phyloP scores from a whole-genome alignment of 2,329 filamentous ascomycete species.

The Microdochium bolleyi region DNA sequence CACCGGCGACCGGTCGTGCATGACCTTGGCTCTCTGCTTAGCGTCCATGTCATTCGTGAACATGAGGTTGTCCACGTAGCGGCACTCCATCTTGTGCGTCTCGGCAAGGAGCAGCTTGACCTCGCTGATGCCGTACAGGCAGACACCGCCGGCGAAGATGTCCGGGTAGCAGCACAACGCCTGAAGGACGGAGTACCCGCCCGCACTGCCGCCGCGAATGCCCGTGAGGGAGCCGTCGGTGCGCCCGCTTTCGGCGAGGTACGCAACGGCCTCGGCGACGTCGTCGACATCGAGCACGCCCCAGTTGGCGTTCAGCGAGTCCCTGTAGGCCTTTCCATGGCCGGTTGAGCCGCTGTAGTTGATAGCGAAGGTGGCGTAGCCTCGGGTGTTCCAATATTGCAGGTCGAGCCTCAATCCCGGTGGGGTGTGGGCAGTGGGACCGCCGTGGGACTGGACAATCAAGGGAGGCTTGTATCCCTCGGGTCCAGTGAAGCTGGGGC shows the following conservation, averaged over 20 bases:
- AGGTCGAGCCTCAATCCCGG: slow-evolving; percentile 33
- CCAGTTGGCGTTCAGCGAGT: slow-evolving; percentile 39
- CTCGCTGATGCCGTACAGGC: slow-evolving; percentile 42
- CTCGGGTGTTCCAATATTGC: slow-evolving; percentile 46
- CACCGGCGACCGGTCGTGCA: slow-evolving; percentile 38
- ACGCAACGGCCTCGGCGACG: slow-evolving; percentile 34
- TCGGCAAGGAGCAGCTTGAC: slow-evolving; percentile 33
- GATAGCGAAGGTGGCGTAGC: slow-evolving; percentile 40
- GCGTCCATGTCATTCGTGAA: slow-evolving; percentile 23
- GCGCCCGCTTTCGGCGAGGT: slow-evolving; percentile 26
- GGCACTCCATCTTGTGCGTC: slow-evolving; percentile 49
- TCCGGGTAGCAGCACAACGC: slow-evolving; percentile 35
- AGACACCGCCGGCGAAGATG: slow-evolving; percentile 39
- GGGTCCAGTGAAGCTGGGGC: slow-evolving; percentile 30
- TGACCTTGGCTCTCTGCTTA: slow-evolving; percentile 30
- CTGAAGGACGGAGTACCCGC: slow-evolving; percentile 45
- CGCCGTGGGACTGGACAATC: slow-evolving; percentile 42
- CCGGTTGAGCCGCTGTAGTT: slow-evolving; percentile 46
- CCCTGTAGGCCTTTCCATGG: slow-evolving; percentile 40
- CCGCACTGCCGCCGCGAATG: slow-evolving; percentile 41
- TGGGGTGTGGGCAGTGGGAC: slow-evolving; percentile 34
- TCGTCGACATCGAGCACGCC: slow-evolving; percentile 43
- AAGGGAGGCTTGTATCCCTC: slow-evolving; percentile 33
- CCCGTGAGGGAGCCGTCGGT: slow-evolving; percentile 31
- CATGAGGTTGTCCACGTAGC: slow-evolving; percentile 39